phyloP scores from a whole-genome alignment of 148 eudicot species.

The Selenicereus undatus region DNA sequence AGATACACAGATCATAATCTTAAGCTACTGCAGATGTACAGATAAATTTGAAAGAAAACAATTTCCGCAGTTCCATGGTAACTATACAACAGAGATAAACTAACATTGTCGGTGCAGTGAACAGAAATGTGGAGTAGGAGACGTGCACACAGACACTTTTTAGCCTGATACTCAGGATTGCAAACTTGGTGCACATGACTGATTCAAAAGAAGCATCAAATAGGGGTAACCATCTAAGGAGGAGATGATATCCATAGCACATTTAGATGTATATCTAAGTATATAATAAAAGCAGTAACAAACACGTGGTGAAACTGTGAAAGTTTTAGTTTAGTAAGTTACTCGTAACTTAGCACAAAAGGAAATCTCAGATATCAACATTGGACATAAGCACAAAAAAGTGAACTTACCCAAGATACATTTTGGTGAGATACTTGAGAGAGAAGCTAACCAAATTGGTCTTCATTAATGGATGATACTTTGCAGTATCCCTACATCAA shows the following conservation, averaged over 20 bases:
- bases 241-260: background rate
- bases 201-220: background rate
- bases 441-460: slow-evolving; percentile 81
- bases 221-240: background rate
- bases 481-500: slow-evolving; percentile 71
- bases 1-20: background rate
- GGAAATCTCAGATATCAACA: slow-evolving; percentile 7
- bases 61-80: background rate
- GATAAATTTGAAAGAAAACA: background rate
- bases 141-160: background rate
- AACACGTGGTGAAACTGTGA: background rate
- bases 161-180: background rate
- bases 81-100: background rate
- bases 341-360: background rate
- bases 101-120: background rate
- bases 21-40: background rate
- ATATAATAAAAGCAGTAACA: background rate
- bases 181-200: background rate
- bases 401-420: slow-evolving; percentile 60
- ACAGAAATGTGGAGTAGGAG: background rate
- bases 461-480: slow-evolving; percentile 67
- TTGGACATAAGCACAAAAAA: background rate
- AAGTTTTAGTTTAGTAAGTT: background rate
- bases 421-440: slow-evolving; percentile 55
- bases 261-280: background rate